phyloP scores from a whole-genome alignment of 176 grass and related monocot species.

The sorghum (Sorghum bicolor) region Sorghum_bicolor_NCBIv3 NC_012870.2:738501-739000 shows the following conservation, averaged over 20 bases:
- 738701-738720: slow-evolving; percentile 75
- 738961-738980: neutral
- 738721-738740: slow-evolving; percentile 17
- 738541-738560: slow-evolving; percentile 57
- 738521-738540: slow-evolving; percentile 54
- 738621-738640: slow-evolving; percentile 54
- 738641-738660: slow-evolving; percentile 50
- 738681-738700: slow-evolving; percentile 86
- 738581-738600: slow-evolving; percentile 86
- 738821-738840: neutral
- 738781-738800: too few relatives aligned
- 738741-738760: too few relatives aligned
- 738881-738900: neutral
- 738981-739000: too few relatives aligned
- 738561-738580: slow-evolving; percentile 95
- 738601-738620: slow-evolving; percentile 31
- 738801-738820: too few relatives aligned
- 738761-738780: neutral
- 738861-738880: neutral
- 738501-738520: slow-evolving; percentile 64
- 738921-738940: neutral
- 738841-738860: neutral
- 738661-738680: slow-evolving; percentile 78
- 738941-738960: neutral
- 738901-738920: neutral